These are phyloP conservation scores for Leccinum broughii DNA, from an alignment of 768 basidiomycete genomes.

Conservation along the genomic window DNA sequence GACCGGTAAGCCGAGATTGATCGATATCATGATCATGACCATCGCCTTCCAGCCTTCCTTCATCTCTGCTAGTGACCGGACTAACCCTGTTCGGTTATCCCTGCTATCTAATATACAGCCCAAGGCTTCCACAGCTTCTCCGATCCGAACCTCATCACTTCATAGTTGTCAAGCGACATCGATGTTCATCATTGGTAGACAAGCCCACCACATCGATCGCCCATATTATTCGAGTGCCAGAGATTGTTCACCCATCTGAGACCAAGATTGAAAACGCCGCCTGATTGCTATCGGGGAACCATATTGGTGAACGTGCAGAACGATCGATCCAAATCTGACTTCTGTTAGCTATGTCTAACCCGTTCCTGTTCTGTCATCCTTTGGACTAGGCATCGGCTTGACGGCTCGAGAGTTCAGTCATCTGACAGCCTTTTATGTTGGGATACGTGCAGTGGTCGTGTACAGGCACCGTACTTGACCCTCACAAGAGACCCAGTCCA, in stretches of 20 bases:
- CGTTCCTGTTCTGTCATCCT: neutral
- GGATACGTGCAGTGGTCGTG: neutral
- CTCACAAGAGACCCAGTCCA: slow-evolving; percentile 53
- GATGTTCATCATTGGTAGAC: neutral
- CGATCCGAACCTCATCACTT: neutral
- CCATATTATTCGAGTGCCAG: neutral
- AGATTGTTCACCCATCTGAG: neutral
- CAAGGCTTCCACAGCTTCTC: neutral
- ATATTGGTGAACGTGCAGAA: neutral
- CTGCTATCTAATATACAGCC: neutral
- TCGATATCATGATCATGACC: neutral
- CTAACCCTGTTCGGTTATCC: neutral
- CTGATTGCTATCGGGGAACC: neutral
- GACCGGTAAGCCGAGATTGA: neutral
- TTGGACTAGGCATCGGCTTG: neutral
- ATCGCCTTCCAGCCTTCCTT: neutral
- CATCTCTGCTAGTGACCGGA: neutral
- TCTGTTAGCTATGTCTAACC: neutral
- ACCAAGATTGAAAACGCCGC: neutral
- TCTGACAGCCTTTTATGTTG: neutral
- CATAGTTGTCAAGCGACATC: neutral
- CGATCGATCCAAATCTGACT: neutral
- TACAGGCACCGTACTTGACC: neutral
- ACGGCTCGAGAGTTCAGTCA: neutral
- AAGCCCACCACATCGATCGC: neutral